phyloP scores from a whole-genome alignment of 192 early-diverging fungal genomes.

The Backusella parvicylindrica region DNA sequence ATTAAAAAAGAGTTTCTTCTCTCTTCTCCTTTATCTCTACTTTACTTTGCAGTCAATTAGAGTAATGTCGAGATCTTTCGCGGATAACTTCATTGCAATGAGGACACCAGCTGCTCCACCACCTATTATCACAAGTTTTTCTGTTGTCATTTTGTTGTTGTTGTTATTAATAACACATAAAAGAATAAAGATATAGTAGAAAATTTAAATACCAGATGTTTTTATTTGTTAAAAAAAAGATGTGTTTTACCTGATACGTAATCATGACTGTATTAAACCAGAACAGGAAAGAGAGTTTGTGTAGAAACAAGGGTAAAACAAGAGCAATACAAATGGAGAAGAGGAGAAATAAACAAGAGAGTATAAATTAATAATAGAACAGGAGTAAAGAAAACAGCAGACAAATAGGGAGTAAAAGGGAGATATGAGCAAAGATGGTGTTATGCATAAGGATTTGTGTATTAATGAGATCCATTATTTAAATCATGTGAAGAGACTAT shows the following conservation, averaged over 20 bases:
- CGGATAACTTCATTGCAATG: neutral
- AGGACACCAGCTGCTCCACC: conserved; percentile 19
- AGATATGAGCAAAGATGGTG: neutral
- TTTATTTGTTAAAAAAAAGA: neutral
- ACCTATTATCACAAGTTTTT: conserved; percentile 8
- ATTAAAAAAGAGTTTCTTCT: neutral
- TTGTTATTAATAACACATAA: neutral
- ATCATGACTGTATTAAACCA: neutral
- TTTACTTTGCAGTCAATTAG: conserved; percentile 17
- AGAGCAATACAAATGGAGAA: neutral
- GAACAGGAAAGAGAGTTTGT: neutral
- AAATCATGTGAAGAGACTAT: neutral
- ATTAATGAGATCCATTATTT: neutral
- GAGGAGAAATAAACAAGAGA: neutral
- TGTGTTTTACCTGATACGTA: neutral
- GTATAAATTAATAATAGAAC: neutral
- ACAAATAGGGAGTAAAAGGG: neutral
- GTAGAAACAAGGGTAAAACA: neutral
- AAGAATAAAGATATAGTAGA: neutral
- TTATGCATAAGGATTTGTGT: neutral
- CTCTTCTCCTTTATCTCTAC: neutral
- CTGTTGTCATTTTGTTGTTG: neutral
- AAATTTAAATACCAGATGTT: neutral
- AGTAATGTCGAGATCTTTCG: neutral
- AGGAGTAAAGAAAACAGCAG: neutral